These are phyloP conservation scores for Saccharum officinarum DNA, from an alignment of 176 grass and related monocot genomes.

Conservation along the genomic window DNA sequence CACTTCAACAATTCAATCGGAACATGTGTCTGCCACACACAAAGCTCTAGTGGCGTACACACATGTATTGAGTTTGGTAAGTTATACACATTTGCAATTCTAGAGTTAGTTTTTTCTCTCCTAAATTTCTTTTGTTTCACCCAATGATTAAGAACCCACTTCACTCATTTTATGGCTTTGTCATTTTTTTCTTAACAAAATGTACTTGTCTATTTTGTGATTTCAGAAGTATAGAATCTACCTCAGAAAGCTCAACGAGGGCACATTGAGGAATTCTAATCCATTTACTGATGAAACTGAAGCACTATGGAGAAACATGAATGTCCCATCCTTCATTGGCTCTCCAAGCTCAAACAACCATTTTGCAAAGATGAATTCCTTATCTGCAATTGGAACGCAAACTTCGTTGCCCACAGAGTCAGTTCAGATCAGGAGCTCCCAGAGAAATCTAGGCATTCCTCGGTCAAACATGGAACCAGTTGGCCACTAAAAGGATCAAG, in stretches of 20 bases:
- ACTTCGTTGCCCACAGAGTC: slow-evolving; percentile 4
- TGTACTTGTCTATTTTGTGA: slow-evolving; percentile 13
- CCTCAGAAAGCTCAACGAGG: slow-evolving; percentile 39
- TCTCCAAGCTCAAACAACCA: neutral
- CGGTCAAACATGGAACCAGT: neutral
- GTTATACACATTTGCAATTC: neutral
- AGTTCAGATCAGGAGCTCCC: neutral
- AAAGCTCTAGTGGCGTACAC: neutral
- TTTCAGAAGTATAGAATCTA: slow-evolving; percentile 71
- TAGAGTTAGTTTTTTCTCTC: neutral
- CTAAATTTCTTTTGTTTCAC: neutral
- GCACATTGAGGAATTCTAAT: neutral
- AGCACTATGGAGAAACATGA: neutral
- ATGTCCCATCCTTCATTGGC: neutral
- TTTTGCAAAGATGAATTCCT: neutral
- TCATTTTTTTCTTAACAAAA: neutral
- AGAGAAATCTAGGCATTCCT: slow-evolving; percentile 13
- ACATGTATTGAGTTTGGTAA: neutral
- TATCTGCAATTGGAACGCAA: slow-evolving; percentile 1
- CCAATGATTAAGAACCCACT: slow-evolving; percentile 30
- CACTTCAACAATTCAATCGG: neutral
- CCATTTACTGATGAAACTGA: neutral
- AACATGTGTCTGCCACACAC: neutral
- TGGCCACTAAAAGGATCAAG: too few relatives aligned
- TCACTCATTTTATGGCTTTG: neutral